These are phyloP conservation scores for Pisolithus thermaeus DNA, from an alignment of 1,284 basidiomycete species.

Conservation along the genomic window DNA sequence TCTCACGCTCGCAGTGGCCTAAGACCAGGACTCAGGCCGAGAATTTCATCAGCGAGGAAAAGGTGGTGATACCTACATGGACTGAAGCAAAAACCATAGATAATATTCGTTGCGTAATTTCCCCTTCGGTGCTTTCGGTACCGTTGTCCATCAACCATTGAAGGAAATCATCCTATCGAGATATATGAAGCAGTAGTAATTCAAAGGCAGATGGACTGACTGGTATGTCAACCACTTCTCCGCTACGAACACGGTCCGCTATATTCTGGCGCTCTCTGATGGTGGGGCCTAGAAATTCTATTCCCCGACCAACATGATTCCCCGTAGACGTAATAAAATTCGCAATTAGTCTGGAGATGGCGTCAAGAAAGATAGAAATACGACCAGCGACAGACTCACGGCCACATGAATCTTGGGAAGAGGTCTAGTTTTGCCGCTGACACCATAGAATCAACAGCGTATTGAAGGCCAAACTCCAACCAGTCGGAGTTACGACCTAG, in stretches of 20 bases:
- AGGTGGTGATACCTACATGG: slow-evolving; percentile 9
- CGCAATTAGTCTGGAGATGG: slow-evolving; percentile 15
- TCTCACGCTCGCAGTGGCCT: slow-evolving; percentile 4
- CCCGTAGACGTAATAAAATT: slow-evolving; percentile 1
- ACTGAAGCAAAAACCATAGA: slow-evolving; percentile 33
- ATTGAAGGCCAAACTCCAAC: slow-evolving; percentile 31
- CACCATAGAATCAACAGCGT: slow-evolving; percentile 32
- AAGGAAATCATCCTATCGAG: slow-evolving; percentile 31
- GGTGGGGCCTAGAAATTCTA: slow-evolving; percentile 30
- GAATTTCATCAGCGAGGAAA: not conserved
- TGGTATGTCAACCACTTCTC: not conserved
- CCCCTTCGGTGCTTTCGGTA: slow-evolving; percentile 18
- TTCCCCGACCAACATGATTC: slow-evolving; percentile 10
- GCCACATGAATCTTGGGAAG: slow-evolving; percentile 34
- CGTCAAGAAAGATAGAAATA: slow-evolving; percentile 4
- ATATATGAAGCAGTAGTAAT: not conserved
- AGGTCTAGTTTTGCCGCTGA: slow-evolving; percentile 27
- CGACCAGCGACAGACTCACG: slow-evolving; percentile 26
- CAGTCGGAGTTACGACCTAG: slow-evolving; percentile 34
- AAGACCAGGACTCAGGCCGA: not conserved
- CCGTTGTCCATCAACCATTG: slow-evolving; percentile 30
- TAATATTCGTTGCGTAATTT: slow-evolving; percentile 27
- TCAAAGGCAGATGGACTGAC: not conserved
- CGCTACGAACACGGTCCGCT: slow-evolving; percentile 3
- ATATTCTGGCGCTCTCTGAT: slow-evolving; percentile 35